Conservation (phyloP, 768 basidiomycete genomes). For the Polyporus arcularius region DNA sequence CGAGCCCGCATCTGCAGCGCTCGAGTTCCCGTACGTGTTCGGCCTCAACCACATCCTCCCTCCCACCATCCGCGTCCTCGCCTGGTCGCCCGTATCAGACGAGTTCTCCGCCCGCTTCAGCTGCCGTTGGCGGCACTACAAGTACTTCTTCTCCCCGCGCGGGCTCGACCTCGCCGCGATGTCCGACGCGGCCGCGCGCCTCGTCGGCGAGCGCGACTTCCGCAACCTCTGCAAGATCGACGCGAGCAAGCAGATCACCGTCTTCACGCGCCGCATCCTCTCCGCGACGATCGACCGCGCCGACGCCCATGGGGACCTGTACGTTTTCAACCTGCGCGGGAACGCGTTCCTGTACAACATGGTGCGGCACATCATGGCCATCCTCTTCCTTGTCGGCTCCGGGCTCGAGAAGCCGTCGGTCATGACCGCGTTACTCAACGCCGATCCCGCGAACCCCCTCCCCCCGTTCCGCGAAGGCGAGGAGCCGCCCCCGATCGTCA, state of each 20-base stretch:
- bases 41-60: conserved; percentile 89
- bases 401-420: conserved; percentile 75
- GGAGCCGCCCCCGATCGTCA: conserved; percentile 48
- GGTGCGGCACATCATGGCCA: conserved; percentile 91
- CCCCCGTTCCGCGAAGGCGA: conserved; percentile 35
- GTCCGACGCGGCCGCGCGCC: conserved; percentile 66
- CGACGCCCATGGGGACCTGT: conserved; percentile 36
- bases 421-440: conserved; percentile 74
- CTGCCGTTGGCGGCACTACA: conserved; percentile 90
- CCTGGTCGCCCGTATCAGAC: conserved; percentile 87
- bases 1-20: conserved; percentile 3
- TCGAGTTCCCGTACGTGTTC: conserved; percentile 74
- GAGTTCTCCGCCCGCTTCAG: conserved; percentile 88
- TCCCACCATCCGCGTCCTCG: conserved; percentile 83
- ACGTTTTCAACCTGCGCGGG: conserved; percentile 84
- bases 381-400: conserved; percentile 86
- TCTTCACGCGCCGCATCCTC: conserved; percentile 69
- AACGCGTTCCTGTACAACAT: conserved; percentile 94
- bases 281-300: conserved; percentile 63
- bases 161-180: conserved; percentile 73
- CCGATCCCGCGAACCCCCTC: conserved; percentile 47
- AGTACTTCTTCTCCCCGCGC: conserved; percentile 86
- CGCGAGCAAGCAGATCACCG: conserved; percentile 84
- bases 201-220: conserved; percentile 93
- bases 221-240: conserved; percentile 95